A percentile compares a stretch with the other conserved stretches of the same genome.
phyloP scores from a whole-genome alignment of 192 early-diverging fungal genomes.

The Podila epicladia region DNA sequence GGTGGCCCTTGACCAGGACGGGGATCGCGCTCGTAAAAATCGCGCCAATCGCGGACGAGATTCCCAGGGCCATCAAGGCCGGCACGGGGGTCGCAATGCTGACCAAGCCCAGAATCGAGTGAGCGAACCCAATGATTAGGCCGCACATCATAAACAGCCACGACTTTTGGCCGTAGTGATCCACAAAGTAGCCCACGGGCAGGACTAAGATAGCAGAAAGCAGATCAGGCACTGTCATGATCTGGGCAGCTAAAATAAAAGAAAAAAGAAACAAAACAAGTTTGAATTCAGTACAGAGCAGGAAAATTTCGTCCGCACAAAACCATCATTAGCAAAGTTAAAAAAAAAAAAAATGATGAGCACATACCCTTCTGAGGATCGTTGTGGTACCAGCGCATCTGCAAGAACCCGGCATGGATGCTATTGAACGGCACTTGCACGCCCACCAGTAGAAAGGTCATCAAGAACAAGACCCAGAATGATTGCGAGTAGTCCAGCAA shows the following conservation, averaged over 20 bases:
- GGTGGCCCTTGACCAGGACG: constrained; percentile 60
- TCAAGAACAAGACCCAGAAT: constrained; percentile 65
- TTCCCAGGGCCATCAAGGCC: constrained; percentile 63
- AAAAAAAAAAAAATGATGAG: no score
- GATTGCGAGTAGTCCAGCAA: constrained; percentile 30
- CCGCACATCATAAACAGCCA: constrained; percentile 64
- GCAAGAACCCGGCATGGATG: constrained; percentile 67
- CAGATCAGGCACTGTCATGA: constrained; percentile 66
- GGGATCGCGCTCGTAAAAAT: constrained; percentile 73
- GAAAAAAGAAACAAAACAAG: background rate
- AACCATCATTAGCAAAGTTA: background rate
- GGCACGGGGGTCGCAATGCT: constrained; percentile 57
- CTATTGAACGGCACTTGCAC: constrained; percentile 69
- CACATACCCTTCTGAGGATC: constrained; percentile 57
- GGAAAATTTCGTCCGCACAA: constrained; percentile 6
- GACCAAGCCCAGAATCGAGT: constrained; percentile 64
- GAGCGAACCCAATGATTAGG: constrained; percentile 61
- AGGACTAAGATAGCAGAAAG: constrained; percentile 69
- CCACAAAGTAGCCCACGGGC: constrained; percentile 64
- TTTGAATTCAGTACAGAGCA: background rate
- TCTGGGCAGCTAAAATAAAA: constrained; percentile 55
- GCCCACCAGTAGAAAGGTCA: constrained; percentile 60
- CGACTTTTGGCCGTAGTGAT: constrained; percentile 62
- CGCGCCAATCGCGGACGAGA: constrained; percentile 69
- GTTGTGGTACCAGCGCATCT: constrained; percentile 63